Base-by-base conservation (phyloP, 2,329 filamentous ascomycete species). In the Laburnicola sp. region DNA sequence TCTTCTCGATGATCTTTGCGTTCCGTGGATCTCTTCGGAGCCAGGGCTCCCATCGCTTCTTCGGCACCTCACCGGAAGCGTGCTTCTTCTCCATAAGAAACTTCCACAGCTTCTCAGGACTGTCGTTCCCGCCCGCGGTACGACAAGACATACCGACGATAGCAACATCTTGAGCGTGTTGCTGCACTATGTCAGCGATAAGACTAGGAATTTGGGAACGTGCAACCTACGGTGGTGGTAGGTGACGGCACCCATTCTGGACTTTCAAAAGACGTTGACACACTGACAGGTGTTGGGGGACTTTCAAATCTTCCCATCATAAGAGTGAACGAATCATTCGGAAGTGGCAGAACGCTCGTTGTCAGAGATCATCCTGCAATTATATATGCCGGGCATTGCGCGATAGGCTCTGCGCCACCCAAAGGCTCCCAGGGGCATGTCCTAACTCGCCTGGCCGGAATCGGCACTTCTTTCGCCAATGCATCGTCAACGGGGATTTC, bases 131-230 rank as follows among this genome's bases (percentile, higher is more conserved):
- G 22, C 51, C 51, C 34, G 51, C 47, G 11, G 51, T 38, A 11
- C 55, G 55, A 38, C 55, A 57, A n/a, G 55, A 45, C 45, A 55
- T 48, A 16, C 51, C 51, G 21, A 57, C 34, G 36, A 57, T 42
- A 7, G 55, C 55, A 2, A 57, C 45, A 31, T 50, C 44, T 21
- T 45, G 26, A 11, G 21, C 22, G 35, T 44, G 21, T 35, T 35
- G 41, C 41, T 44, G n/a, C 5, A 35, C 2, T 26, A 31, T 23
- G n/a, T 42, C 27, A 42, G n/a, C 10, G 4, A 31, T 23, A 3
- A 8, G 2, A 30, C 8, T 11, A 8, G 2, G 11, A 21, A 11
- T 23, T 1, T 23, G 3, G n/a, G 5, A 10, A 26, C 11, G 10
- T 25, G 16, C 16, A n/a, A 39, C 35, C 30, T 40, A 27, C 36